Percentiles rank a stretch among this genome's conserved stretches.
These are phyloP conservation scores for Rhizopus microsporus DNA, from an alignment of 371 early-diverging fungal genomes.

Conservation along the genomic window DNA sequence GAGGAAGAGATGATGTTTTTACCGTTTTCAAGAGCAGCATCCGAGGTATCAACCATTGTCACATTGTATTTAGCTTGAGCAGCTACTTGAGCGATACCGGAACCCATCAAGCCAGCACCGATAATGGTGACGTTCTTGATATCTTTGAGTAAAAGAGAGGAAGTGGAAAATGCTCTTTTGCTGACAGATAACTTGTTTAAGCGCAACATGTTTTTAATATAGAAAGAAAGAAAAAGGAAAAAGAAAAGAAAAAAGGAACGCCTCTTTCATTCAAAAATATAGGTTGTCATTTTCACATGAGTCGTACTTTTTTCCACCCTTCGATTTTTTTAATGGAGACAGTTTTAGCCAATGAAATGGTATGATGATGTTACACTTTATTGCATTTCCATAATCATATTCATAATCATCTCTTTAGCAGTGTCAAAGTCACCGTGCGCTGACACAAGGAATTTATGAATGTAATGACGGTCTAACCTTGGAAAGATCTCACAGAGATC, in stretches of 20 bases:
- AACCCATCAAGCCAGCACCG: constrained; percentile 93
- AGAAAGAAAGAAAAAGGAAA: no score
- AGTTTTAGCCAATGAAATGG: no score
- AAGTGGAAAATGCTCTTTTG: constrained; percentile 24
- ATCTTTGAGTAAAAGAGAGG: constrained; percentile 28
- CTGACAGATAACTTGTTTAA: background rate
- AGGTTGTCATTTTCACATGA: no score
- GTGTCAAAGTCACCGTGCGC: constrained; percentile 22
- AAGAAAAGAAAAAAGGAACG: no score
- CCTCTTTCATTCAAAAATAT: no score
- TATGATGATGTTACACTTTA: background rate
- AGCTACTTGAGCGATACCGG: constrained; percentile 94
- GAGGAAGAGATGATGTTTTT: constrained; percentile 77
- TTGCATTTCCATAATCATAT: constrained; percentile 25
- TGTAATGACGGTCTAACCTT: constrained; percentile 18
- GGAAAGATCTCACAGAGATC: constrained; percentile 24
- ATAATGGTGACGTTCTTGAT: constrained; percentile 70
- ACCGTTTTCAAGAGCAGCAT: constrained; percentile 76
- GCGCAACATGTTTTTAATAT: no score
- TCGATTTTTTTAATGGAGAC: no score
- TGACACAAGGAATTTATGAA: constrained; percentile 27
- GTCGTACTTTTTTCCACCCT: no score
- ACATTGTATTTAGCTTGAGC: constrained; percentile 82
- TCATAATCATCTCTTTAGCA: constrained; percentile 24
- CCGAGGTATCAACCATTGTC: constrained; percentile 84